Evolutionary conservation across 306 rosid genomes (phyloP).

Genomic region (Ochetophila trinervis): DNA sequence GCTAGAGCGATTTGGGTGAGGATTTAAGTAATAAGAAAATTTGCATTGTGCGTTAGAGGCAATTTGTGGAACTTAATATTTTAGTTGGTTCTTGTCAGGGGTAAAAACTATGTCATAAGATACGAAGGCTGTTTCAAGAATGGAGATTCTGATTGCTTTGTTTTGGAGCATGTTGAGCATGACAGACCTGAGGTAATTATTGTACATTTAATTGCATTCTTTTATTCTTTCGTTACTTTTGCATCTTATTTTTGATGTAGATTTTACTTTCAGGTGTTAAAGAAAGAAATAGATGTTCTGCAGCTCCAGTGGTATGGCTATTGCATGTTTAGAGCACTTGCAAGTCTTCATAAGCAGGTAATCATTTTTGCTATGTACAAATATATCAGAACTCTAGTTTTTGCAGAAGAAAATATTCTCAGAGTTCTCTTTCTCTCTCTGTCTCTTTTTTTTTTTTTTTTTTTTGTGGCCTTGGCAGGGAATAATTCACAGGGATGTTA

Average conservation of each 20-base stretch:
- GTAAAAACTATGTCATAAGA: slow-evolving; percentile 55
- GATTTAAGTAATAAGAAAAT: neutral
- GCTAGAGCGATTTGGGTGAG: slow-evolving; percentile 80
- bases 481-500: slow-evolving; percentile 77
- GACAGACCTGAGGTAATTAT: slow-evolving; percentile 84
- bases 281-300: slow-evolving; percentile 60
- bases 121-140: slow-evolving; percentile 48
- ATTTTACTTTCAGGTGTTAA: slow-evolving; percentile 56
- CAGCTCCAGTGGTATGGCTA: slow-evolving; percentile 81
- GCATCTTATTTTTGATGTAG: slow-evolving; percentile 4
- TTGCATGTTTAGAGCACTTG: slow-evolving; percentile 82
- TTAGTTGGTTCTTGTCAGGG: slow-evolving; percentile 38
- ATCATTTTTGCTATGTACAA: neutral
- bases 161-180: slow-evolving; percentile 76
- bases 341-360: slow-evolving; percentile 84
- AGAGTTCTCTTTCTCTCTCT: too few species aligned
- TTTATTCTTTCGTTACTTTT: neutral
- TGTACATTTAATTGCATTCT: neutral
- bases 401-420: slow-evolving; percentile 4
- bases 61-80: slow-evolving; percentile 6
- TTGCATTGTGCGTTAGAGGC: slow-evolving; percentile 1
- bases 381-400: neutral
- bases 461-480: slow-evolving; percentile 50
- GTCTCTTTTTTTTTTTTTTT: too few species aligned
- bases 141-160: slow-evolving; percentile 55